A percentile compares a stretch with the other conserved stretches of the same genome.
Conservation (phyloP, 2,329 filamentous ascomycete species). For the Didymella segeticola region DNA sequence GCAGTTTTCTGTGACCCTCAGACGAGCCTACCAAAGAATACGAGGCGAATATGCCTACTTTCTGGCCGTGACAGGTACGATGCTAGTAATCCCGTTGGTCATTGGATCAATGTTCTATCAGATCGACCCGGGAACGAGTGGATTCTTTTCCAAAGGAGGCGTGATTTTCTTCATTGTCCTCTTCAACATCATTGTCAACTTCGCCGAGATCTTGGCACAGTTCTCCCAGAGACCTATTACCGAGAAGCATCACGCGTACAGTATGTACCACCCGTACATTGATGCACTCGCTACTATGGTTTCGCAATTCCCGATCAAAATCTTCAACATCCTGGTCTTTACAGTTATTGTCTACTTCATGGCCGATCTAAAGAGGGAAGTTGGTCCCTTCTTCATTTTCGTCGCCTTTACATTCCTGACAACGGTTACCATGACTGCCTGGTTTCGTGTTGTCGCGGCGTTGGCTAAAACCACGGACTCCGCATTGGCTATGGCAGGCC, state of each 20-base stretch:
- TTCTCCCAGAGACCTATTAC: constrained; percentile 75
- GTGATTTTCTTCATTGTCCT: constrained; percentile 68
- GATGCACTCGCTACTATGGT: constrained; percentile 72
- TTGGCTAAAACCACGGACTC: background rate
- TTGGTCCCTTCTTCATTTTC: constrained; percentile 81
- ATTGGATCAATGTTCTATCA: constrained; percentile 13
- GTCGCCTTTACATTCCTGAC: constrained; percentile 60
- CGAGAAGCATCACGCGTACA: constrained; percentile 82
- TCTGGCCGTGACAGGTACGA: background rate
- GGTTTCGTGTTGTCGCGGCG: background rate
- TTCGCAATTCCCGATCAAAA: constrained; percentile 59
- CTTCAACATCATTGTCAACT: constrained; percentile 65
- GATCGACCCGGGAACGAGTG: constrained; percentile 1
- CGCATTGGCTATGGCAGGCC: background rate
- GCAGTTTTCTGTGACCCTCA: background rate
- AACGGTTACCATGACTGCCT: background rate
- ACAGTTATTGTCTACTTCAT: constrained; percentile 77
- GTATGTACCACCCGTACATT: constrained; percentile 84
- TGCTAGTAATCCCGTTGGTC: background rate
- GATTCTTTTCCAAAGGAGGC: constrained; percentile 66
- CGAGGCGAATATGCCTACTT: background rate
- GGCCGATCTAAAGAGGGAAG: constrained; percentile 73
- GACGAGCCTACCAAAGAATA: background rate
- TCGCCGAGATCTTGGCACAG: constrained; percentile 65
- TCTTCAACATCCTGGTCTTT: constrained; percentile 63